phyloP scores from a whole-genome alignment of 2,329 filamentous ascomycete genomes.

The Escovopsis sp. region DNA sequence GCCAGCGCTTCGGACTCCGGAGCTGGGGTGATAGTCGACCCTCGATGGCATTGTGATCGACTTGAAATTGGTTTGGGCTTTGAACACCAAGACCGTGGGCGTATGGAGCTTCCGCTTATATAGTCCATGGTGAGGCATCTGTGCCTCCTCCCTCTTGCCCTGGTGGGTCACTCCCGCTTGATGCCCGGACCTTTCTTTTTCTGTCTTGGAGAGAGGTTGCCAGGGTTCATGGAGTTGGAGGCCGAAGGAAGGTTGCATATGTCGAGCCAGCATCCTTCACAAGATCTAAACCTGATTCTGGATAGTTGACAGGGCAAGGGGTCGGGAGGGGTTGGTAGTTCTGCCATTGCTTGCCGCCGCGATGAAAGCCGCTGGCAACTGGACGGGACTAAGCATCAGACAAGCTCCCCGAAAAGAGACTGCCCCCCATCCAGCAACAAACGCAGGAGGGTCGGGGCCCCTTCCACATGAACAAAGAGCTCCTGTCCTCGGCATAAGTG shows the following conservation, averaged over 20 bases:
- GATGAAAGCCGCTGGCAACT: neutral
- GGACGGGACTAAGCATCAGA: no score
- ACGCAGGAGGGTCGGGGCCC: no score
- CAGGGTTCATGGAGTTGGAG: neutral
- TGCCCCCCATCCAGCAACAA: no score
- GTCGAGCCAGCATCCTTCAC: neutral
- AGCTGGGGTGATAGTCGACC: neutral
- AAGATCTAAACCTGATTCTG: neutral
- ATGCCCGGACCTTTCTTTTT: neutral
- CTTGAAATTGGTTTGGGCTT: slow-evolving; percentile 3
- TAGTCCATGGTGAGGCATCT: neutral
- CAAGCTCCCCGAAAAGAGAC: no score
- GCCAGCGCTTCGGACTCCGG: neutral
- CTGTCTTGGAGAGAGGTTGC: neutral
- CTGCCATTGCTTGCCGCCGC: neutral
- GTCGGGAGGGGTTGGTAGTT: neutral
- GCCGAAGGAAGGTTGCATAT: neutral
- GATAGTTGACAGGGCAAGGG: neutral
- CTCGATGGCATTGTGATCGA: neutral
- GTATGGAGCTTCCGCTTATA: neutral
- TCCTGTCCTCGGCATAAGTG: no score
- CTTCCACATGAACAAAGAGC: no score
- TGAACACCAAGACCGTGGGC: slow-evolving; percentile 1
- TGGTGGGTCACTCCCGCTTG: neutral
- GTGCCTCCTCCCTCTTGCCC: neutral